phyloP scores from a whole-genome alignment of 2,329 filamentous ascomycete species.

The Colletotrichum musae region DNA sequence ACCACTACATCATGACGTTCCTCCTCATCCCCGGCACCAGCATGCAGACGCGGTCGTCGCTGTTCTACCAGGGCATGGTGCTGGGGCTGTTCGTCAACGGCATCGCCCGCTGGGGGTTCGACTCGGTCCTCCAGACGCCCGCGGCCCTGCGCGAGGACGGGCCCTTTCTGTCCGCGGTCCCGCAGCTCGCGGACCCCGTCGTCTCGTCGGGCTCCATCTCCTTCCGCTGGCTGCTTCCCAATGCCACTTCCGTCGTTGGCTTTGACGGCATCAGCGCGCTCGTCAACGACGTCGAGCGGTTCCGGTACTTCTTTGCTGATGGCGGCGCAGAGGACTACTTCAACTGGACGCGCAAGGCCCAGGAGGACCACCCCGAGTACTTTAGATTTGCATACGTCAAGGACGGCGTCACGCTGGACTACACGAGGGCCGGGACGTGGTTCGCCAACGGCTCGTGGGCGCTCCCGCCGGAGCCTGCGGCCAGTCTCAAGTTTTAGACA shows the following conservation, averaged over 20 bases:
- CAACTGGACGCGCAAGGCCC: constrained; percentile 31
- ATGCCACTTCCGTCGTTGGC: constrained; percentile 50
- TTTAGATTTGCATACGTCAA: constrained; percentile 38
- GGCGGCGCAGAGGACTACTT: constrained; percentile 45
- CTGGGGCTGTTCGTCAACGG: constrained; percentile 95
- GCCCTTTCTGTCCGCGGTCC: constrained; percentile 74
- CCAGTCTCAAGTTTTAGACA: too few relatives aligned
- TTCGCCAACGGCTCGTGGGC: constrained; percentile 33
- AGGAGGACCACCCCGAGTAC: constrained; percentile 33
- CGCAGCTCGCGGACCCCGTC: constrained; percentile 61
- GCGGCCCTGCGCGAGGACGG: constrained; percentile 78
- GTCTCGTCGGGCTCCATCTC: constrained; percentile 67
- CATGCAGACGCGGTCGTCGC: constrained; percentile 86
- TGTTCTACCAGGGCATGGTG: constrained; percentile 91
- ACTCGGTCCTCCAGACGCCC: constrained; percentile 87
- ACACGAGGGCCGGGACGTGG: constrained; percentile 33
- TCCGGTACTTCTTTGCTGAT: constrained; percentile 78
- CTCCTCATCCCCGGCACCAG: constrained; percentile 89
- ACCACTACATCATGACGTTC: constrained; percentile 93
- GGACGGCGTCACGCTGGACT: constrained; percentile 34
- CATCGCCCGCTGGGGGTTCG: constrained; percentile 94
- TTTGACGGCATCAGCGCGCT: constrained; percentile 85
- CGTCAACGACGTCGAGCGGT: constrained; percentile 89
- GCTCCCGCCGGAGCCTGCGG: constrained; percentile 11
- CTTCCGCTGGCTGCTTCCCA: constrained; percentile 65